phyloP scores from a whole-genome alignment of 176 grass and related monocot genomes.

The Pontederia crassipes region DNA sequence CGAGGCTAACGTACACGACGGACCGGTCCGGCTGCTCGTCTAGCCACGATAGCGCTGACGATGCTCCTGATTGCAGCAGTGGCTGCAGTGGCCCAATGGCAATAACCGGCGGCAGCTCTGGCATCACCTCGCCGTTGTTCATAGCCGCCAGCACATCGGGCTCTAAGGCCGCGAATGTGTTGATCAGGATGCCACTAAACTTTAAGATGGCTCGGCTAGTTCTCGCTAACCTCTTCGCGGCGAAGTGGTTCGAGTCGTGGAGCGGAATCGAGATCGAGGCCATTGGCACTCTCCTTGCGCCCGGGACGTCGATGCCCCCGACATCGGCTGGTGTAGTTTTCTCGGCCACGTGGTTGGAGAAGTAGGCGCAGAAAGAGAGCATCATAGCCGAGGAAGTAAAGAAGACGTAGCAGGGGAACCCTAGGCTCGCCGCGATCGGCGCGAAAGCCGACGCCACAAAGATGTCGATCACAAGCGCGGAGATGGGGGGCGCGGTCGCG shows the following conservation, averaged over 20 bases:
- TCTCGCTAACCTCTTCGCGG: constrained; percentile 38
- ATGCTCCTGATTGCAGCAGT: too few species aligned
- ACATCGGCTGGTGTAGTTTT: not conserved
- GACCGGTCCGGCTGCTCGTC: constrained; percentile 35
- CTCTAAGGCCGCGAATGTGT: constrained; percentile 51
- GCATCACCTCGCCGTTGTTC: too few species aligned
- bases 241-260: constrained; percentile 25
- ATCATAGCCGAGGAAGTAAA: constrained; percentile 43
- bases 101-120: constrained; percentile 24
- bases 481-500: constrained; percentile 4
- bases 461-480: constrained; percentile 39
- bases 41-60: constrained; percentile 16
- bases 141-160: constrained; percentile 21
- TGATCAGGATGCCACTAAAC: constrained; percentile 27
- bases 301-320: constrained; percentile 37
- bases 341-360: constrained; percentile 27
- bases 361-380: constrained; percentile 38
- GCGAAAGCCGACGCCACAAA: constrained; percentile 17
- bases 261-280: constrained; percentile 17
- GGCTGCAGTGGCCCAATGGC: constrained; percentile 27
- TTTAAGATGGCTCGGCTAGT: constrained; percentile 22
- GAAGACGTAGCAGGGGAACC: constrained; percentile 38
- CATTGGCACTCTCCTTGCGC: constrained; percentile 3
- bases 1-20: constrained; percentile 58
- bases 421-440: constrained; percentile 17